A percentile compares a stretch with the other conserved stretches of the same genome.
These are phyloP conservation scores for Fonsecaea pedrosoi DNA, from an alignment of 2,329 filamentous ascomycete genomes.

Conservation along the genomic window DNA sequence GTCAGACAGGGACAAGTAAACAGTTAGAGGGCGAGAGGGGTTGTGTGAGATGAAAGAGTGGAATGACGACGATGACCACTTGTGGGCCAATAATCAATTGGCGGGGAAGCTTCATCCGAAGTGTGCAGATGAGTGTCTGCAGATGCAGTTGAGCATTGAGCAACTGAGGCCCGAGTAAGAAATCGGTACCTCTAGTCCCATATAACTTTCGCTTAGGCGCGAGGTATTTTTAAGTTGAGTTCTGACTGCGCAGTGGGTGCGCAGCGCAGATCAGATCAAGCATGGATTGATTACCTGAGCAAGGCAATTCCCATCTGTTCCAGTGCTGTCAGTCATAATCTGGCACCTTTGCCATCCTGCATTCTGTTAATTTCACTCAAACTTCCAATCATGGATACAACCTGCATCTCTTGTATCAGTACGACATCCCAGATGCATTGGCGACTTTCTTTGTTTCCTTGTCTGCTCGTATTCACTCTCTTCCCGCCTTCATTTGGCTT, in stretches of 20 bases:
- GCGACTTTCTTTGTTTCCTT: neutral
- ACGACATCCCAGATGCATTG: neutral
- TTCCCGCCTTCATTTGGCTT: neutral
- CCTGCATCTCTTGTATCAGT: neutral
- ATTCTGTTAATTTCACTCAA: no score
- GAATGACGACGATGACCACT: neutral
- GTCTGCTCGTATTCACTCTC: neutral
- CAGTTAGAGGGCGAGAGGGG: neutral
- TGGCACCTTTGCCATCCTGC: no score
- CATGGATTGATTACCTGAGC: slow-evolving; percentile 9
- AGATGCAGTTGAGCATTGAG: neutral
- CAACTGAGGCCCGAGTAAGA: slow-evolving; percentile 1
- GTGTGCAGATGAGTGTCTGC: neutral
- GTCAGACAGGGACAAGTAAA: neutral
- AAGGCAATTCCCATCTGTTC: slow-evolving; percentile 5
- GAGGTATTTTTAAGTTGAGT: slow-evolving; percentile 15
- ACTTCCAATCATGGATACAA: no score
- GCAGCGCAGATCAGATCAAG: slow-evolving; percentile 13
- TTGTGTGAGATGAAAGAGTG: neutral
- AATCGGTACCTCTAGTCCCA: slow-evolving; percentile 12
- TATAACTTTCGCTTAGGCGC: slow-evolving; percentile 17
- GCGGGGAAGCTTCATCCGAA: slow-evolving; percentile 1
- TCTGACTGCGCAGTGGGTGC: neutral
- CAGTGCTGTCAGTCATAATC: neutral
- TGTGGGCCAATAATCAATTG: neutral